These are phyloP conservation scores for Aureobasidium sp. DNA, from an alignment of 2,329 filamentous ascomycete species.

Conservation along the genomic window DNA sequence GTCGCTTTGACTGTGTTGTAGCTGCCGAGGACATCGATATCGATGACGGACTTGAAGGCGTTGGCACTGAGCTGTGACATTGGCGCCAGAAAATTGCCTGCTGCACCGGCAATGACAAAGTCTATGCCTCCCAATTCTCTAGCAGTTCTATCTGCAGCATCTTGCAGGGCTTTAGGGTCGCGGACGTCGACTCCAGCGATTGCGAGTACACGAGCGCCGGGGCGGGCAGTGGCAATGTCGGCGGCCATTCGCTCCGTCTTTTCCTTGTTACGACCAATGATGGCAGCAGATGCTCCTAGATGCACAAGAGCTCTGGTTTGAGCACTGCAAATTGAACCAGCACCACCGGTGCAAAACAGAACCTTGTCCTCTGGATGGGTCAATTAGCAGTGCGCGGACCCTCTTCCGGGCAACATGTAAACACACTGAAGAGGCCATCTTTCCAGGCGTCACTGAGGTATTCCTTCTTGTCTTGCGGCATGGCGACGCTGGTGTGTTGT, in stretches of 20 bases:
- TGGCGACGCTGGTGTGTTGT: constrained; percentile 28
- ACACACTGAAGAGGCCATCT: constrained; percentile 74
- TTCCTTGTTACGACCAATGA: constrained; percentile 79
- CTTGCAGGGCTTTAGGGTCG: constrained; percentile 57
- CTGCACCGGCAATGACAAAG: constrained; percentile 89
- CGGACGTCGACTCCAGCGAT: constrained; percentile 69
- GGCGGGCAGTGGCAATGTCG: constrained; percentile 72
- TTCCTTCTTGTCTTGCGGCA: constrained; percentile 64
- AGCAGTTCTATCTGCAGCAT: constrained; percentile 71
- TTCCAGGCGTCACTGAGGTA: constrained; percentile 81
- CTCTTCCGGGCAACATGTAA: neutral
- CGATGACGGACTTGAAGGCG: constrained; percentile 90
- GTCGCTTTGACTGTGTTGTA: constrained; percentile 95
- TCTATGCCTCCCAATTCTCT: constrained; percentile 83
- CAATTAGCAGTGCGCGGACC: neutral
- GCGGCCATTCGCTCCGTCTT: constrained; percentile 78
- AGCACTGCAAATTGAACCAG: constrained; percentile 86
- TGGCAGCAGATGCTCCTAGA: constrained; percentile 87
- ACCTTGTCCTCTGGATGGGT: constrained; percentile 65
- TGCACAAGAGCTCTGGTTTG: constrained; percentile 88
- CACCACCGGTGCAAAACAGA: constrained; percentile 90
- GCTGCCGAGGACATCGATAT: constrained; percentile 89
- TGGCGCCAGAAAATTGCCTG: constrained; percentile 89
- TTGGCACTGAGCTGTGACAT: constrained; percentile 76
- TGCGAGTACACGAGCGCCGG: constrained; percentile 77